Percentiles rank a stretch among this genome's conserved stretches.
These are phyloP conservation scores for Kluyveromyces sp. DNA, from an alignment of 1,139 yeast genomes.

Conservation along the genomic window DNA sequence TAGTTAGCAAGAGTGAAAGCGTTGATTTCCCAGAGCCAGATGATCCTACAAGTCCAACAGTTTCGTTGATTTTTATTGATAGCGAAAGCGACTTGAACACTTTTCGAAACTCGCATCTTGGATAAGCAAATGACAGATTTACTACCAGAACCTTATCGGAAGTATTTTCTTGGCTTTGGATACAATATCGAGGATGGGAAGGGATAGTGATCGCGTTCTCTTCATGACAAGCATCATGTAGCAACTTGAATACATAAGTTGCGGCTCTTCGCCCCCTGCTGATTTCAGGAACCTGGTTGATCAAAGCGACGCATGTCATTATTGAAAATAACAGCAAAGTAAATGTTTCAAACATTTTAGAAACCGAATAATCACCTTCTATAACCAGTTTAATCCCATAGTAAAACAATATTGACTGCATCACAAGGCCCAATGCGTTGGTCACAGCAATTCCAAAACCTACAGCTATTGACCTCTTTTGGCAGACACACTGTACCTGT, in stretches of 20 bases:
- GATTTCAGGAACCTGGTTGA: conserved; percentile 66
- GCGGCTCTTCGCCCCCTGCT: conserved; percentile 73
- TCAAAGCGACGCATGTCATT: conserved; percentile 50
- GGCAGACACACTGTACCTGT: conserved; percentile 34
- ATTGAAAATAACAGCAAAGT: conserved; percentile 70
- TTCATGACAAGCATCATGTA: conserved; percentile 32
- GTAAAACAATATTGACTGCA: conserved; percentile 65
- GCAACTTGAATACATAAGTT: conserved; percentile 43
- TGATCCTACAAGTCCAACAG: conserved; percentile 61
- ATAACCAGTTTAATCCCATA: conserved; percentile 72
- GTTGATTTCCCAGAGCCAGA: conserved; percentile 85
- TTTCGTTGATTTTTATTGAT: conserved; percentile 39
- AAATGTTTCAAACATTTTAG: conserved; percentile 60
- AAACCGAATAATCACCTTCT: conserved; percentile 43
- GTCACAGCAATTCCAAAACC: conserved; percentile 55
- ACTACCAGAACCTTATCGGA: conserved; percentile 24
- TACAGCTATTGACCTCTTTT: conserved; percentile 44
- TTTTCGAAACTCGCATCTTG: conserved; percentile 24
- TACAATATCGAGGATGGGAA: conserved; percentile 12
- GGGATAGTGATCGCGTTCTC: conserved; percentile 10
- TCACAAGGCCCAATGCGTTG: conserved; percentile 47
- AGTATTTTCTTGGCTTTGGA: conserved; percentile 3
- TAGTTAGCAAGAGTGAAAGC: conserved; percentile 44
- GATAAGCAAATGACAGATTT: conserved; percentile 45
- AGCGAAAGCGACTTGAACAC: conserved; percentile 40